Evolutionary conservation across 192 early-diverging fungal species (phyloP), one percentile per base, ranked within the genome.

Genomic region (Linnemannia zychae): DNA sequence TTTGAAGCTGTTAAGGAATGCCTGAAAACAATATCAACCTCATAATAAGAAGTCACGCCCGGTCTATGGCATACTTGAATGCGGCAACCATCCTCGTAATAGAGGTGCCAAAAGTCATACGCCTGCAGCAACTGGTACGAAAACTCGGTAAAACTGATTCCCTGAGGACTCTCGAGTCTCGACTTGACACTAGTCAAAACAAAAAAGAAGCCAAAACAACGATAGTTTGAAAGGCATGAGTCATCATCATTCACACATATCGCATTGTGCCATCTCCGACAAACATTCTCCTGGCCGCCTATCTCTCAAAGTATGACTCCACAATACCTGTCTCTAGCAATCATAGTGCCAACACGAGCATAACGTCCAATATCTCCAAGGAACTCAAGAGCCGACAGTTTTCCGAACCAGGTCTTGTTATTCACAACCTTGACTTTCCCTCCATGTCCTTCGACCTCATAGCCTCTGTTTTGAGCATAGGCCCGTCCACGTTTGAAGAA

Each of bases 101-200:
- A 93, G 37, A 99, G 88, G 74, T 98, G 87, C 91, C 92, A 97
- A 82, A 97, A 99, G 77, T 99, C 98, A 84, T 97, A 97, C 1
- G 95, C 97, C 81, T 99, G 98, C 13, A 99, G 88, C 37, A 99
- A 87, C 86, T 99, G 98, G 89, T 99, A 99, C 7, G 97, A 92
- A 67, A 99, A 99, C 77, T 99, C 98, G 22, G 97, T 97, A 76
- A 98, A 99, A 87, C 94, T 96, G 84, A 99, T 97, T 3, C 98
- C 98, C 57, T 96, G 94, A 4, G 90, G 90, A 34, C 91, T 94
- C 18, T 94, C 90, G 73, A 99, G 76, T 7, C 98, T 91, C 16
- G 92, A 91, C 76, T 94, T 93, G 37, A 99, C 98, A 84, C 96
- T 94, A 82, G 40, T 52, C 72, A 46, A 44, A 40, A 53, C 13